These are phyloP conservation scores for Boletus hoseneyae DNA, from an alignment of 1,284 basidiomycete genomes.

Conservation along the genomic window DNA sequence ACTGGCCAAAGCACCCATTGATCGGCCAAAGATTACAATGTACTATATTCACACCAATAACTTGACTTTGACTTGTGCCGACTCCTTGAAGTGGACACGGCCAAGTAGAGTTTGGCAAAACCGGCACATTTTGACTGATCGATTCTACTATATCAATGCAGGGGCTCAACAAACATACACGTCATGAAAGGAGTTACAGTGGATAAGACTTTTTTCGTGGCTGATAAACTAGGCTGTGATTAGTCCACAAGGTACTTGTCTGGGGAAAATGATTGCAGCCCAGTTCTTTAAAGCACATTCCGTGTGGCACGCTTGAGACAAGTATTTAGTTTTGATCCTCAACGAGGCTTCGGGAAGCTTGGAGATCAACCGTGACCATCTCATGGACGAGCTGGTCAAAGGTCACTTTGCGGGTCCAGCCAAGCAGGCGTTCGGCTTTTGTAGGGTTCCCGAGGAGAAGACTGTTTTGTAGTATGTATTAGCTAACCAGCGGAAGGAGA, in stretches of 20 bases:
- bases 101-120: background rate
- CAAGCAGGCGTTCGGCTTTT: slow-evolving; percentile 80
- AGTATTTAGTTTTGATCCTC: slow-evolving; percentile 72
- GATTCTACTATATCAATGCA: background rate
- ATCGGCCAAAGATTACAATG: slow-evolving; percentile 6
- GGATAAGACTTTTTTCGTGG: background rate
- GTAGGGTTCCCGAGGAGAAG: slow-evolving; percentile 77
- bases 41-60: background rate
- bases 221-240: slow-evolving; percentile 7
- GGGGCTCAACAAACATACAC: background rate
- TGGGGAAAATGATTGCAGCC: background rate
- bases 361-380: slow-evolving; percentile 82
- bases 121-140: background rate
- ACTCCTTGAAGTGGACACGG: background rate
- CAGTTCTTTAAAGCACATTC: background rate
- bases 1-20: slow-evolving; percentile 37
- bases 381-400: slow-evolving; percentile 83
- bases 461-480: slow-evolving; percentile 36
- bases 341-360: slow-evolving; percentile 63
- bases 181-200: background rate
- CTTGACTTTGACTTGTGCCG: background rate
- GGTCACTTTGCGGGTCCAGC: slow-evolving; percentile 81
- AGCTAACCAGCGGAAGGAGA: slow-evolving; percentile 8
- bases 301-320: too few species aligned
- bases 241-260: background rate